phyloP scores from a whole-genome alignment of 495 filamentous ascomycete species.

The Hypomontagnella submonticulosa region DNA sequence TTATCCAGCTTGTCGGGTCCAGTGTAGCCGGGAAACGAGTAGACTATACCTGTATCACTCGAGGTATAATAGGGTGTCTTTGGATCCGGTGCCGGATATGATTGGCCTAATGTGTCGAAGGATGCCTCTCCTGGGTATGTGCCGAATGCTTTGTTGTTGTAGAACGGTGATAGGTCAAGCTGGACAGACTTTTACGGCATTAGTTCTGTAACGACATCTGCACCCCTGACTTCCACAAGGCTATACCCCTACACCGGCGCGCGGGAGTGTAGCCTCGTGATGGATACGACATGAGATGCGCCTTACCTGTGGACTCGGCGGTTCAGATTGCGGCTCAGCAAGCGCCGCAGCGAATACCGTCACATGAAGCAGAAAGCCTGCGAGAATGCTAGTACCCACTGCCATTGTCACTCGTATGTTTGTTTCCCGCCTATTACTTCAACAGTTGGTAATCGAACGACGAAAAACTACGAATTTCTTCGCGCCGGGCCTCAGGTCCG shows the following conservation, averaged over 20 bases:
- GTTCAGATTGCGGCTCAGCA: background rate
- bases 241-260: background rate
- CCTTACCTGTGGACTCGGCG: slow-evolving; percentile 25
- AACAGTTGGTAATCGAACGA: slow-evolving; percentile 27
- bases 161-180: slow-evolving; percentile 50
- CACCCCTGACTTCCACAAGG: background rate
- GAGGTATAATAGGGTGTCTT: slow-evolving; percentile 53
- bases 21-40: slow-evolving; percentile 60
- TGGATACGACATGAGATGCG: background rate
- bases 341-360: slow-evolving; percentile 1
- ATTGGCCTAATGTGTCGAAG: slow-evolving; percentile 55
- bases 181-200: slow-evolving; percentile 37
- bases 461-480: slow-evolving; percentile 1
- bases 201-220: slow-evolving; percentile 1
- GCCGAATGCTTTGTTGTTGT: slow-evolving; percentile 61
- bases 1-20: slow-evolving; percentile 54
- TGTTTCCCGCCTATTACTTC: slow-evolving; percentile 14
- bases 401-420: slow-evolving; percentile 24
- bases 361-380: slow-evolving; percentile 19
- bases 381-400: slow-evolving; percentile 10
- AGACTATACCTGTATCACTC: slow-evolving; percentile 56
- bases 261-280: background rate
- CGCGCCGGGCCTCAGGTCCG: slow-evolving; percentile 36
- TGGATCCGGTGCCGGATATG: slow-evolving; percentile 57
- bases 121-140: slow-evolving; percentile 54